Conservation (phyloP, 257 asterid genomes). For the Vinca minor region DNA sequence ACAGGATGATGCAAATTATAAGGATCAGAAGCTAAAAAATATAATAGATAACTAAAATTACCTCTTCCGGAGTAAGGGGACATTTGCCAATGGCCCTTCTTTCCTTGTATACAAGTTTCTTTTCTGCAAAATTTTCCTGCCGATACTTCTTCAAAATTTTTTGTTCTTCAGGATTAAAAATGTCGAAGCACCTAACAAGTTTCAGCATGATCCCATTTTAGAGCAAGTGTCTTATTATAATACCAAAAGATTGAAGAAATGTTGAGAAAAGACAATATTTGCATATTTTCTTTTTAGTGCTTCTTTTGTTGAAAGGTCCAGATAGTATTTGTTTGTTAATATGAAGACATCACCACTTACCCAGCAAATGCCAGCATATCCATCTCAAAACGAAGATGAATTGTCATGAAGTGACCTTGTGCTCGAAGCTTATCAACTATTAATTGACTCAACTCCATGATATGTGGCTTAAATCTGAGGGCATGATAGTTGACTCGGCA, state of each 20-base stretch:
- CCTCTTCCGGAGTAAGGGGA: conserved; percentile 98
- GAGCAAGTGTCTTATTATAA: background rate
- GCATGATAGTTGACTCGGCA: conserved; percentile 98
- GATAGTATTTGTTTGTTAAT: background rate
- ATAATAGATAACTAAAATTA: conserved; percentile 12
- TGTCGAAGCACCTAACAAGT: conserved; percentile 76
- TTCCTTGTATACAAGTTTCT: conserved; percentile 69
- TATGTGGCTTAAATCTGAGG: conserved; percentile 77
- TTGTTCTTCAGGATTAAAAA: conserved; percentile 71
- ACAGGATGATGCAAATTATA: too few species aligned
- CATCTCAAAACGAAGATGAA: conserved; percentile 98
- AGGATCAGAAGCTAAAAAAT: background rate
- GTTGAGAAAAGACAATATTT: background rate
- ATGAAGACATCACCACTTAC: conserved; percentile 31
- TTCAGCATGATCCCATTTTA: background rate
- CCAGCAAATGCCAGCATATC: conserved; percentile 99
- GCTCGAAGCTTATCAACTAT: conserved; percentile 78
- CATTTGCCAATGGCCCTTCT: conserved; percentile 98
- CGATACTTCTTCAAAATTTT: conserved; percentile 61
- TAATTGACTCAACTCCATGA: conserved; percentile 78
- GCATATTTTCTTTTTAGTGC: background rate
- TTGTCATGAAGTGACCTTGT: conserved; percentile 93
- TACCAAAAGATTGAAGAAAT: background rate
- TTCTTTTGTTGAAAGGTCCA: background rate
- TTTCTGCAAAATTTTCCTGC: conserved; percentile 70